Base-by-base conservation (phyloP, 2,329 filamentous ascomycete species). In the Diaporthe batatas region DNA sequence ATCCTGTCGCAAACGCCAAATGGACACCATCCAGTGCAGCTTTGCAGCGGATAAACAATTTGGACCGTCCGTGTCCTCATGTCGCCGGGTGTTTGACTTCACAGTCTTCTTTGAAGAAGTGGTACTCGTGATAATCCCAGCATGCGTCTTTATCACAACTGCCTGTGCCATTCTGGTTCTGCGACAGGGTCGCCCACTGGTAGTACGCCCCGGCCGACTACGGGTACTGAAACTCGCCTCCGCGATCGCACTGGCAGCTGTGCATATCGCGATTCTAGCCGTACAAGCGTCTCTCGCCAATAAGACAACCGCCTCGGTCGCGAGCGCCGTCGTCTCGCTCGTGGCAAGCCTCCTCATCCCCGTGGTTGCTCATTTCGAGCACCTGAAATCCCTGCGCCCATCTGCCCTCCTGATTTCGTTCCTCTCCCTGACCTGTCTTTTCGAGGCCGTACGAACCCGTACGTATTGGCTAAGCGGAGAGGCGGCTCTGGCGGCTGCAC, bases 61-160 rank as follows among this genome's bases (percentile, higher is more conserved):
- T 29, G 75, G 75, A 6, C 74, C 75, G 4, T 70, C 67, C n/a
- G 74, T 76, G 32, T 5, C 69, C 34, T 29, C 53, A 51, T 76
- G 74, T 73, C 75, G 75, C 25, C 70, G 74, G 39, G 25, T 42
- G 39, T 74, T 76, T 25, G 75, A 76, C 49, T 76, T 76, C 59
- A 76, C 74, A 12, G 68, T 76, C 44, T 67, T 73, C 7, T 76
- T 76, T 21, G 73, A 75, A 29, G 73, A 76, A 36, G 54, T 75
- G 14, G 72, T 76, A 64, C 75, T 76, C 49, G 72, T 58, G 32
- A 47, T 76, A 16, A 68, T 75, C 32, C 75, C 75, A 29, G 69
- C 73, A 12, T 39, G 25, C 32, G 21, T 73, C n/a, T 76, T 76
- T 32, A 4, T 74, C 39, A n/a, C 65, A 21, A 42, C 29, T 12